Base-by-base conservation (phyloP, 192 early-diverging fungal species). In the Diversispora eburnea region DNA sequence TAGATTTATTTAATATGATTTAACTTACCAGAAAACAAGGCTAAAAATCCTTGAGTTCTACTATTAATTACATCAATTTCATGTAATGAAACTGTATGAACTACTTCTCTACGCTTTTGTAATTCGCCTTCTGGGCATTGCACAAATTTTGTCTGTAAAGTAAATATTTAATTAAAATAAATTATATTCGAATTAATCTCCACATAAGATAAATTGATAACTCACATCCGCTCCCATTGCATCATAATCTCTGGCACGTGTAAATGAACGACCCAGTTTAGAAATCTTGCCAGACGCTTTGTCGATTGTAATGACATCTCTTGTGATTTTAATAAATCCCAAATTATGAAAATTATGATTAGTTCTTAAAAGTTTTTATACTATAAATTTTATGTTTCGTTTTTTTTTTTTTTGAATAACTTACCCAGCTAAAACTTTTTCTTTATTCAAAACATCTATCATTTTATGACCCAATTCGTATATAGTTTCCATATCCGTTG, bases 21-120 rank as follows among this genome's bases (percentile, higher is more conserved):
- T 72, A 52, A 15, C 41, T 43, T 68, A 84, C 93, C 94, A 33
- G 98, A 97, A 78, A 99, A 98, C 52, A 99, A 82, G 19, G 96
- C 98, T 74, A 98, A 81, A 80, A 98, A 98, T 2, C 98, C 98
- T 79, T 99, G 98, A 48, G 93, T 92, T 66, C 95, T 85, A 74
- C 91, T 93, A 87, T 99, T 99, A 79, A 98, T 98, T 7, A 98
- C 98, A 80, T 99, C 98, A 78, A 98, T 93, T 84, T 99, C 98
- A 78, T 99, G 98, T 67, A 99, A 84, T n/a, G 96, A 93, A 4
- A 99, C 96, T 8, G 94, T 96, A 73, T 99, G 98, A 41, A 99
- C 96, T 22, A 95, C 89, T 78, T 98, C 96, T 81, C 96, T 97
- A 56, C 94, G 89, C 77, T 92, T 94, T 78, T 99, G 98, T 25